Conservation (phyloP, 176 grass and related monocot genomes). For the Elymus sibiricus region DNA sequence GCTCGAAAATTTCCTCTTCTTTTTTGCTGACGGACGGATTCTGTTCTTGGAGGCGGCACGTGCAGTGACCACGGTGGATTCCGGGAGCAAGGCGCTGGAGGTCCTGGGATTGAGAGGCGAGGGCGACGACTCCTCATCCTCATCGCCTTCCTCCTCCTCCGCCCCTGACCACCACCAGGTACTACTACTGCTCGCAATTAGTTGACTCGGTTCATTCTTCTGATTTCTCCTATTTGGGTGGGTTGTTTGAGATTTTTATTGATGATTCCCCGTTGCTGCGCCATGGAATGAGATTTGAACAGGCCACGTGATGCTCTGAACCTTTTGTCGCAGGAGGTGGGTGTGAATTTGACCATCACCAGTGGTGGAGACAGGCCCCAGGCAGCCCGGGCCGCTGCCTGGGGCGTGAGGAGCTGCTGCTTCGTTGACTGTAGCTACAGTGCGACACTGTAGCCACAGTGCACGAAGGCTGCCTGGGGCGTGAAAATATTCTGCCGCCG, state of each 20-base stretch:
- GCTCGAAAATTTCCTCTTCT: not conserved
- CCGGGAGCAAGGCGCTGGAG: conserved; percentile 84
- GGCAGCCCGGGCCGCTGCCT: no score
- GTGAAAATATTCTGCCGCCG: no score
- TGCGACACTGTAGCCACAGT: no score
- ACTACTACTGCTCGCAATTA: not conserved
- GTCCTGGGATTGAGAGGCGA: conserved; percentile 66
- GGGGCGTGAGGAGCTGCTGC: no score
- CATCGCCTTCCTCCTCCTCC: conserved; percentile 22
- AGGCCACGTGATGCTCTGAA: not conserved
- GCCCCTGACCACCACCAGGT: conserved; percentile 58
- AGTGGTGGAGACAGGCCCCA: no score
- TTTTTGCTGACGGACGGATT: not conserved
- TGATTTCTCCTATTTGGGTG: not conserved
- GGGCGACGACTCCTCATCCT: conserved; percentile 16
- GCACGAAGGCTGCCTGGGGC: no score
- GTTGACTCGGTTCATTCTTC: not conserved
- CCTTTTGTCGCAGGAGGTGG: conserved; percentile 56
- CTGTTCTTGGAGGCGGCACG: not conserved
- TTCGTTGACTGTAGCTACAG: no score
- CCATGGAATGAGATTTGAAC: not conserved
- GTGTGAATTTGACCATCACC: conserved; percentile 92
- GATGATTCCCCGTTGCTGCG: not conserved
- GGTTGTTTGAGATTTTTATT: not conserved
- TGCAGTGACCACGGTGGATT: conserved; percentile 89